Evolutionary conservation across 2,329 filamentous ascomycete genomes (phyloP).

Genomic region (Monosporascus sp.): DNA sequence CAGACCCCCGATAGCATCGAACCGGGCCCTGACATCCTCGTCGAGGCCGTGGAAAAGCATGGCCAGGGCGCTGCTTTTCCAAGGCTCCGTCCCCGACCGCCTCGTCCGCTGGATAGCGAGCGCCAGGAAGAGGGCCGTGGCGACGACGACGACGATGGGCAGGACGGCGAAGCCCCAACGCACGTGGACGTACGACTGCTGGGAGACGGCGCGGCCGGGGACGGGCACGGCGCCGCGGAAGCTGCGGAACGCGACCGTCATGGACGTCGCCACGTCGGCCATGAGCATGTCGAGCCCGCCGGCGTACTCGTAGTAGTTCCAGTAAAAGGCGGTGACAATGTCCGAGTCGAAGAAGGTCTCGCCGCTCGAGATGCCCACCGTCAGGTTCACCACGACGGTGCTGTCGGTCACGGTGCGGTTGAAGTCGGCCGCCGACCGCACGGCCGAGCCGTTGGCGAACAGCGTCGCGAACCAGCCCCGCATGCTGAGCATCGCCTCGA

Average conservation of each 20-base stretch:
- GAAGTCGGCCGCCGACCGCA: conserved; percentile 18
- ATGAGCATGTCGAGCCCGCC: conserved; percentile 30
- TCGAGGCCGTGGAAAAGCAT: conserved; percentile 32
- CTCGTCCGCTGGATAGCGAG: conserved; percentile 20
- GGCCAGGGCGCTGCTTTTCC: conserved; percentile 32
- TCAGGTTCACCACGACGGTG: conserved; percentile 26
- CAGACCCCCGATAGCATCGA: conserved; percentile 14
- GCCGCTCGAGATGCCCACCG: conserved; percentile 27
- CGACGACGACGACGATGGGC: conserved; percentile 25
- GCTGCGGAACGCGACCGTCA: conserved; percentile 30
- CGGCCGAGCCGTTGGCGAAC: conserved; percentile 25
- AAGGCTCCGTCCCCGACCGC: conserved; percentile 20
- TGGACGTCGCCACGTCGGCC: conserved; percentile 27
- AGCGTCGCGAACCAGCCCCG: conserved; percentile 27
- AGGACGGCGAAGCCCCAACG: conserved; percentile 31
- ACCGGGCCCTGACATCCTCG: conserved; percentile 16
- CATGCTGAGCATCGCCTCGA: conserved; percentile 25
- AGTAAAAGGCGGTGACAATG: conserved; percentile 34
- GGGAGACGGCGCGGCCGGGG: conserved; percentile 21
- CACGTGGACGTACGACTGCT: conserved; percentile 29
- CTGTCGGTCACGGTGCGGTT: conserved; percentile 23
- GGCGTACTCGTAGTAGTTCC: conserved; percentile 34
- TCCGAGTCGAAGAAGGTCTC: conserved; percentile 31
- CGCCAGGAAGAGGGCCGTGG: conserved; percentile 25
- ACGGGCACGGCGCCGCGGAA: conserved; percentile 22